A percentile compares a stretch with the other conserved stretches of the same genome.
Evolutionary conservation across 768 basidiomycete genomes (phyloP).

Genomic region (Mycena galericulata): DNA sequence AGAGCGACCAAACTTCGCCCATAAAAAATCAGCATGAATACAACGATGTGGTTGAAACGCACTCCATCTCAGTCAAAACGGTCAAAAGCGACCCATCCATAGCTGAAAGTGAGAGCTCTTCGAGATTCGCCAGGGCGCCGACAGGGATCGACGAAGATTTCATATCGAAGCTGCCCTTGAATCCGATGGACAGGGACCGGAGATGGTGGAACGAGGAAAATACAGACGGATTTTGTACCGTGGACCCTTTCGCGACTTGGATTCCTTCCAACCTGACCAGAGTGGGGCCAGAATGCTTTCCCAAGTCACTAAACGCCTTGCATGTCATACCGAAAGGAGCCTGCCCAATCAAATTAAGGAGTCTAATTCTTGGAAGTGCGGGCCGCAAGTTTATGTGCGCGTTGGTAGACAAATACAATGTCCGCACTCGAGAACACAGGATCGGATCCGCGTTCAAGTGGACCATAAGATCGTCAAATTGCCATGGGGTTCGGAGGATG

Average conservation of each 20-base stretch:
- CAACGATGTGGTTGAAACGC: neutral
- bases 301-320: slow-evolving; percentile 15
- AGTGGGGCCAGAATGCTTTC: slow-evolving; percentile 15
- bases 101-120: slow-evolving; percentile 11
- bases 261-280: slow-evolving; percentile 18
- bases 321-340: neutral
- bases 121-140: slow-evolving; percentile 9
- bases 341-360: slow-evolving; percentile 12
- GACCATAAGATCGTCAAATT: neutral
- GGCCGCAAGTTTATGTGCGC: neutral
- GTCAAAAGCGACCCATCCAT: neutral
- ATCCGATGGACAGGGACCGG: slow-evolving; percentile 9
- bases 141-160: neutral
- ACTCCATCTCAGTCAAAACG: slow-evolving; percentile 20
- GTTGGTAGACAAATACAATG: slow-evolving; percentile 2
- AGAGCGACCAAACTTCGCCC: slow-evolving; percentile 10
- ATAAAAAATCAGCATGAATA: neutral
- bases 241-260: slow-evolving; percentile 6
- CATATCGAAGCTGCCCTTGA: slow-evolving; percentile 4
- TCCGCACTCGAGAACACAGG: neutral
- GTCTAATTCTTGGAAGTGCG: neutral
- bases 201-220: slow-evolving; percentile 11
- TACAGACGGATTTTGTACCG: neutral
- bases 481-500: neutral
- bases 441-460: neutral